Conservation (phyloP, 1,139 yeast species). For the Hansenula sp. region DNA sequence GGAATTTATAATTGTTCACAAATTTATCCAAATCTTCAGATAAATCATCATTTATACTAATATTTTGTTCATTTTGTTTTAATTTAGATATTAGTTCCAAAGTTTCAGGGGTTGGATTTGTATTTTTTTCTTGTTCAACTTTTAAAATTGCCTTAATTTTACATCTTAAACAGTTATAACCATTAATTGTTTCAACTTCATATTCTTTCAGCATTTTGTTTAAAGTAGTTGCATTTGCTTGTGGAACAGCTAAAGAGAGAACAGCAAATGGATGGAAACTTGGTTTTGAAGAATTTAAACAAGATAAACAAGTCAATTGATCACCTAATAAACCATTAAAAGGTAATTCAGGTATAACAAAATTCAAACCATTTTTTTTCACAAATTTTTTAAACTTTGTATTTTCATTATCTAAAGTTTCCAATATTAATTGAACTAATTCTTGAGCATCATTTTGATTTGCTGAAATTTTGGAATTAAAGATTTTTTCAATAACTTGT, state of each 20-base stretch:
- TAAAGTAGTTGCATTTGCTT: slow-evolving; percentile 42
- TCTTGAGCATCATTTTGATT: slow-evolving; percentile 96
- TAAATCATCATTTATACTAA: slow-evolving; percentile 62
- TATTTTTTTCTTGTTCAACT: slow-evolving; percentile 20
- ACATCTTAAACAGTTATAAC: slow-evolving; percentile 75
- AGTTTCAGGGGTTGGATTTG: slow-evolving; percentile 18
- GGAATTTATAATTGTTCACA: slow-evolving; percentile 40
- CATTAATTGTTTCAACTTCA: slow-evolving; percentile 69
- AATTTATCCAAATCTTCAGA: slow-evolving; percentile 38
- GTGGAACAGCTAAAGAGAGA: slow-evolving; percentile 73
- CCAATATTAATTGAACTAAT: slow-evolving; percentile 72
- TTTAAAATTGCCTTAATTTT: slow-evolving; percentile 46
- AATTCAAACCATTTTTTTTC: slow-evolving; percentile 18
- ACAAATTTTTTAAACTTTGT: slow-evolving; percentile 36
- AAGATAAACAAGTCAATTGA: slow-evolving; percentile 63
- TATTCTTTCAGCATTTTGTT: slow-evolving; percentile 52
- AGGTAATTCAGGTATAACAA: slow-evolving; percentile 56
- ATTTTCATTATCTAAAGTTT: slow-evolving; percentile 71
- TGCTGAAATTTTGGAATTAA: slow-evolving; percentile 69
- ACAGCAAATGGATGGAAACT: slow-evolving; percentile 62
- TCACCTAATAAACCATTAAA: slow-evolving; percentile 65
- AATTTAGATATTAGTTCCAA: slow-evolving; percentile 26
- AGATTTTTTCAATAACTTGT: slow-evolving; percentile 69
- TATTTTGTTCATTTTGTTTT: slow-evolving; percentile 28
- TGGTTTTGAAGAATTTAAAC: slow-evolving; percentile 61